A percentile compares a stretch with the other conserved stretches of the same genome.
Evolutionary conservation across 352 stramenopile genomes (phyloP).

Genomic region (Pythium volutum): DNA sequence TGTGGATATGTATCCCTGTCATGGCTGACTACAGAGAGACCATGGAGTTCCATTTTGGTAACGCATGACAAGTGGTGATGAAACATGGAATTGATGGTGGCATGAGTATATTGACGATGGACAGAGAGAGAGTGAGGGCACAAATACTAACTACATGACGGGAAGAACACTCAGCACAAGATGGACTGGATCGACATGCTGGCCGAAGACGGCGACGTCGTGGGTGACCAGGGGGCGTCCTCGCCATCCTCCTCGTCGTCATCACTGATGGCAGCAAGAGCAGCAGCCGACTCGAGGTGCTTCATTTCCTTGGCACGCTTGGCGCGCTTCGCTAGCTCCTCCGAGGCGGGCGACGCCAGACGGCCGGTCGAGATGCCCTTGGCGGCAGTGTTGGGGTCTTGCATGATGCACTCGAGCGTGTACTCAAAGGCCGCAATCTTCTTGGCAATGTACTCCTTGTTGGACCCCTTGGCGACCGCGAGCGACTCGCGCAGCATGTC

Average conservation of each 20-base stretch:
- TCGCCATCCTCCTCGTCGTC: slow-evolving; percentile 39
- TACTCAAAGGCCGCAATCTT: slow-evolving; percentile 82
- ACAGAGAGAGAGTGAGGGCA: neutral
- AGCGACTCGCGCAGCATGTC: slow-evolving; percentile 77
- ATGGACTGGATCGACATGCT: slow-evolving; percentile 79
- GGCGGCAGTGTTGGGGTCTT: slow-evolving; percentile 72
- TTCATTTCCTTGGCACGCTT: slow-evolving; percentile 44
- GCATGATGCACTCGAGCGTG: slow-evolving; percentile 80
- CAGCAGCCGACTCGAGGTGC: slow-evolving; percentile 30
- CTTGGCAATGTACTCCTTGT: slow-evolving; percentile 78
- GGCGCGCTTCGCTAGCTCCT: slow-evolving; percentile 60
- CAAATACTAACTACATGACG: slow-evolving; percentile 1
- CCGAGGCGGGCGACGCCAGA: slow-evolving; percentile 50
- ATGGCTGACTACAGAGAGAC: neutral
- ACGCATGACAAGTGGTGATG: neutral
- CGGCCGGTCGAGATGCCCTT: slow-evolving; percentile 66
- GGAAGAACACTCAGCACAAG: slow-evolving; percentile 43
- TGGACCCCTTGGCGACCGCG: slow-evolving; percentile 62
- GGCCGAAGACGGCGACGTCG: slow-evolving; percentile 4
- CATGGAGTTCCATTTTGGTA: neutral
- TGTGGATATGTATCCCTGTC: too few species aligned
- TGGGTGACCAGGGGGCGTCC: slow-evolving; percentile 23
- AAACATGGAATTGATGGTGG: neutral
- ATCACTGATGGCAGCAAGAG: slow-evolving; percentile 40
- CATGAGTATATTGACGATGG: neutral